phyloP scores from a whole-genome alignment of 768 basidiomycete species.

The Russula brevipes region DNA sequence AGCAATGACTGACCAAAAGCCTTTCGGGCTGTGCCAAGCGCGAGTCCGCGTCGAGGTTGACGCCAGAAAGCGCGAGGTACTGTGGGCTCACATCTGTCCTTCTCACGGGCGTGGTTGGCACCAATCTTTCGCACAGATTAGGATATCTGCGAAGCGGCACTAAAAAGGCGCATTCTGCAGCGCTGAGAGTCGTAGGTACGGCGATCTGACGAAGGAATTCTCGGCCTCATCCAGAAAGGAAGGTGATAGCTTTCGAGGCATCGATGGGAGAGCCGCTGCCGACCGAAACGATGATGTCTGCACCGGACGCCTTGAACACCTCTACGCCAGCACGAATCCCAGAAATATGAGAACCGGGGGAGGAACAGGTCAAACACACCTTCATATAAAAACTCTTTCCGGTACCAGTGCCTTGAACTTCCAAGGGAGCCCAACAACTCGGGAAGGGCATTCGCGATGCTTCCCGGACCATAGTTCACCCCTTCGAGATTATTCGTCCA shows the following conservation, averaged over 20 bases:
- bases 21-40: constrained; percentile 64
- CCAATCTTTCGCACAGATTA: constrained; percentile 39
- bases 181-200: constrained; percentile 77
- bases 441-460: constrained; percentile 55
- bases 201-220: constrained; percentile 61
- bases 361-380: constrained; percentile 33
- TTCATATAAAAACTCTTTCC: constrained; percentile 64
- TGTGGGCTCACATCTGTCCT: constrained; percentile 51
- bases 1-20: constrained; percentile 51
- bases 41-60: constrained; percentile 74
- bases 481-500: constrained; percentile 65
- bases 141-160: not conserved
- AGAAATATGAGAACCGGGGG: constrained; percentile 47
- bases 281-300: constrained; percentile 65
- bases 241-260: constrained; percentile 66
- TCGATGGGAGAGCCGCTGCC: constrained; percentile 82
- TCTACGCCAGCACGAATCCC: constrained; percentile 56
- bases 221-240: constrained; percentile 49
- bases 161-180: constrained; percentile 53
- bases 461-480: constrained; percentile 70
- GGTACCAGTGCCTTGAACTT: constrained; percentile 62
- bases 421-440: constrained; percentile 50
- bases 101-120: constrained; percentile 63
- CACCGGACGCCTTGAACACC: constrained; percentile 49
- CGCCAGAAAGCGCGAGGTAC: constrained; percentile 61